Evolutionary conservation across 2,329 filamentous ascomycete species (phyloP), one percentile per base, ranked within the genome.

Genomic region (Tolypocladium pustulatum): DNA sequence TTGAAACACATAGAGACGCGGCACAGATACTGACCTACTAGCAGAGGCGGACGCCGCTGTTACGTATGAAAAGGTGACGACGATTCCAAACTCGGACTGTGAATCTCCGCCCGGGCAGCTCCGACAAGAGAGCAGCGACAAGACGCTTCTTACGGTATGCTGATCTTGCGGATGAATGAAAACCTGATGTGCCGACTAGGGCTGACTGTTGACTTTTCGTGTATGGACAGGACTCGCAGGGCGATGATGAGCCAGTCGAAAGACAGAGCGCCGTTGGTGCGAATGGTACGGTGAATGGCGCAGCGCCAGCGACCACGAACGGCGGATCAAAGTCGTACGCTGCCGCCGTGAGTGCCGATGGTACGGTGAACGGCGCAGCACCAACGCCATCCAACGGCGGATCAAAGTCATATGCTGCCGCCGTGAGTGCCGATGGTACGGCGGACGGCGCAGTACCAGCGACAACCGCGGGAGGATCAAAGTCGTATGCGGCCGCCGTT

Each of bases 61-160:
- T 38, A 30, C 61, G 17, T 60, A 63, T 56, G 63, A 67, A 57
- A 68, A 67, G 55, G 64, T 65, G 53, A 62, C 61, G 27, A 63
- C 61, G 15, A 59, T 64, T 38, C 58, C 63, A 5, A 64, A 67
- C 46, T 60, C 62, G 27, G 61, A 62, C 37, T 58, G 43, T 40
- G 56, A 62, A 27, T 57, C 64, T 52, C 49, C 56, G 55, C 46
- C 22, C 27, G 8, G 25, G 41, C 60, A 57, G 57, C 52, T 59
- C 41, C 37, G 30, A n/a, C 46, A 41, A 10, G 54, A 57, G n/a
- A 57, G 54, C 54, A 59, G 58, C 43, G 54, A 56, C 4, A 49
- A 56, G 36, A 57, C 37, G 7, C 58, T 56, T 37, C 20, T 57
- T 4, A 36, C 38, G 54, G 58, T 57, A 36, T 20, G 52, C 20